These are phyloP conservation scores for Hibiscus trionum DNA, from an alignment of 345 rosid species.

Conservation along the genomic window DNA sequence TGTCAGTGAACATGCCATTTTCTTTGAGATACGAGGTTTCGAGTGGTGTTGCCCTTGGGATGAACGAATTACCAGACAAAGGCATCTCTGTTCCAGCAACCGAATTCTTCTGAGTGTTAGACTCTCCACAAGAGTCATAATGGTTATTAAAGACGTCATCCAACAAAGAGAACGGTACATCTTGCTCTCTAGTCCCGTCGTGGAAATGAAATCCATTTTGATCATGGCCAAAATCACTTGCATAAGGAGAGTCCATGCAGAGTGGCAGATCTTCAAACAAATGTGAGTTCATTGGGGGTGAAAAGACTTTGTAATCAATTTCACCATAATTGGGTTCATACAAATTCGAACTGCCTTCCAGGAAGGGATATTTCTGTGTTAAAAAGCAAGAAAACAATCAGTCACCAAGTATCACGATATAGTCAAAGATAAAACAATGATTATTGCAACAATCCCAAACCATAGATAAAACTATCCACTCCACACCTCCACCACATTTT, in stretches of 20 bases:
- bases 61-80: conserved; percentile 12
- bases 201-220: neutral
- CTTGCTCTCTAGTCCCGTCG: neutral
- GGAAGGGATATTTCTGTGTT: conserved; percentile 30
- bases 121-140: conserved; percentile 29
- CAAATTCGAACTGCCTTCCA: conserved; percentile 18
- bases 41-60: conserved; percentile 2
- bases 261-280: conserved; percentile 14
- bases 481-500: conserved; percentile 38
- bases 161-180: neutral
- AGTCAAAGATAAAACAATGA: neutral
- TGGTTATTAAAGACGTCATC: neutral
- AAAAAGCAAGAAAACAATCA: neutral
- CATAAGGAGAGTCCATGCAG: neutral
- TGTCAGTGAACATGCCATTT: conserved; percentile 9
- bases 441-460: neutral
- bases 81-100: conserved; percentile 18
- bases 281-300: conserved; percentile 33
- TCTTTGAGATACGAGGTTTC: conserved; percentile 24
- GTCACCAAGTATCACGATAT: neutral
- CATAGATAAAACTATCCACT: neutral
- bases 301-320: conserved; percentile 35
- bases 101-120: conserved; percentile 24
- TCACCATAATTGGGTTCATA: conserved; percentile 24
- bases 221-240: neutral